A percentile compares a stretch with the other conserved stretches of the same genome.
These are phyloP conservation scores for Peronospora belbahrii DNA, from an alignment of 352 stramenopile genomes.

Conservation along the genomic window DNA sequence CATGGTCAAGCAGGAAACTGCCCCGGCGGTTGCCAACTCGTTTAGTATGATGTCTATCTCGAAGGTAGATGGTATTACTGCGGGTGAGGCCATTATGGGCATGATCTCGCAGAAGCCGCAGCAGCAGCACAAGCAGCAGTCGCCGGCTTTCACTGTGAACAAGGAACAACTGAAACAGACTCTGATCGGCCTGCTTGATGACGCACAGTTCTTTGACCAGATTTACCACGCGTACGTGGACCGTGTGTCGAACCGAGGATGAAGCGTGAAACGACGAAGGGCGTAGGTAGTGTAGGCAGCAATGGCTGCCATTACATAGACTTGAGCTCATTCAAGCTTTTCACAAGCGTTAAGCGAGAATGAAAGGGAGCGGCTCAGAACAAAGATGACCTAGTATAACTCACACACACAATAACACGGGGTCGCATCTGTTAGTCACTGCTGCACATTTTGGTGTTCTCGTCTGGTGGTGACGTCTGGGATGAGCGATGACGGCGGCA, in stretches of 20 bases:
- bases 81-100: conserved; percentile 72
- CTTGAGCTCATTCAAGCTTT: conserved; percentile 15
- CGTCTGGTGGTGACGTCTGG: conserved; percentile 7
- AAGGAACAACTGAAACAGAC: conserved; percentile 86
- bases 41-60: conserved; percentile 61
- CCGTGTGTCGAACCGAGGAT: conserved; percentile 46
- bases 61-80: conserved; percentile 70
- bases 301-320: conserved; percentile 19
- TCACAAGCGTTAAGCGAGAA: conserved; percentile 4
- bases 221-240: conserved; percentile 82
- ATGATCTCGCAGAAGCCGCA: conserved; percentile 61
- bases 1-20: conserved; percentile 19
- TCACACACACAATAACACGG: conserved; percentile 21
- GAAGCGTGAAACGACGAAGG: conserved; percentile 11
- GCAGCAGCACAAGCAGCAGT: conserved; percentile 29
- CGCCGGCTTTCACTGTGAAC: conserved; percentile 33
- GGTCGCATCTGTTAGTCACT: conserved; percentile 9
- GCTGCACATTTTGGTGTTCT: not conserved
- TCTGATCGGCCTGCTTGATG: conserved; percentile 69
- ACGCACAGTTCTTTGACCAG: conserved; percentile 82
- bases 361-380: conserved; percentile 3
- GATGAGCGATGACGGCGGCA: conserved; percentile 14
- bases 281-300: conserved; percentile 26
- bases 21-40: conserved; percentile 6
- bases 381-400: conserved; percentile 12